These are phyloP conservation scores for Theobroma cacao DNA, from an alignment of 345 rosid species.

Conservation along the genomic window DNA sequence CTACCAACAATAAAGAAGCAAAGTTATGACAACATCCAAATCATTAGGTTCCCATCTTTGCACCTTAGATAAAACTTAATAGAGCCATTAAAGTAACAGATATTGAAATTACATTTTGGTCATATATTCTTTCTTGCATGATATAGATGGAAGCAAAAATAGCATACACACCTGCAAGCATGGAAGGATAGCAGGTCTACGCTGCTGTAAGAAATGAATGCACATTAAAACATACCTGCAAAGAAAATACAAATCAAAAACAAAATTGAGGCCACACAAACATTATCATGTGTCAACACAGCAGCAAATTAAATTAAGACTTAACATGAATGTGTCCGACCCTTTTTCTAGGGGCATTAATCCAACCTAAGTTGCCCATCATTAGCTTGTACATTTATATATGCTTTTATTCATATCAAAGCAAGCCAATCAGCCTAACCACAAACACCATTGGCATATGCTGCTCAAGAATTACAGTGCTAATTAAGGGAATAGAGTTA, in stretches of 20 bases:
- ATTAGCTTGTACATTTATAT: neutral
- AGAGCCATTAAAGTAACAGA: neutral
- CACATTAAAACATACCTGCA: conserved; percentile 97
- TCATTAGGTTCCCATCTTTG: neutral
- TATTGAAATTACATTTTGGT: neutral
- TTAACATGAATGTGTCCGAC: neutral
- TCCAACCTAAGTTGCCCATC: conserved; percentile 5
- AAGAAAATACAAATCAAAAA: neutral
- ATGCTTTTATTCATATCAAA: neutral
- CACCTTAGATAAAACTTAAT: neutral
- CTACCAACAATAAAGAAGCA: neutral
- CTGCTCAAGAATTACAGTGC: neutral
- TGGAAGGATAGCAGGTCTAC: conserved; percentile 92
- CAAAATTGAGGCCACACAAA: neutral
- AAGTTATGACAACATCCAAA: neutral
- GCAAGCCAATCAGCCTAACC: neutral
- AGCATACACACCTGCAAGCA: conserved; percentile 72
- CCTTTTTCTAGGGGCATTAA: neutral
- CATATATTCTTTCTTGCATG: neutral
- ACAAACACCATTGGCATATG: conserved; percentile 1
- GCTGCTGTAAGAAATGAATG: conserved; percentile 89
- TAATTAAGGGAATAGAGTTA: conserved; percentile 8
- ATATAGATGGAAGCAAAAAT: neutral
- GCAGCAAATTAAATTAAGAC: neutral
- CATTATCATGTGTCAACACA: neutral